Evolutionary conservation across 2,329 filamentous ascomycete species (phyloP), one percentile per base, ranked within the genome.

Genomic region (Beauveria caledonica): DNA sequence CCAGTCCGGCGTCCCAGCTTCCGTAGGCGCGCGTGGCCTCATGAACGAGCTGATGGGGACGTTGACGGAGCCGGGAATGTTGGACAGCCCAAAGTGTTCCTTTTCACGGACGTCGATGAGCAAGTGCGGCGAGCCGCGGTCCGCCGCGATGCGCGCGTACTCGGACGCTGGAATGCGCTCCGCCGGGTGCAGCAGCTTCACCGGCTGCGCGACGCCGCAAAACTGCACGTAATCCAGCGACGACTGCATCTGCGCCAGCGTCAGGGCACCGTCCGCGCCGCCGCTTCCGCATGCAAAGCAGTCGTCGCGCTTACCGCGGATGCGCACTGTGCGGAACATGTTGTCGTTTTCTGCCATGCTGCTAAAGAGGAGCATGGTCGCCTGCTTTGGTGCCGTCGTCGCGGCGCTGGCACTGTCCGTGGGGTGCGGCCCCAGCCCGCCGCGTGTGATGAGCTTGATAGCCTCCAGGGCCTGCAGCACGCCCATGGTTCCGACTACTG

Each of bases 401-500:
- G 64, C 48, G 11, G 11, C 64, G 8, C 59, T 50, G 17, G 61
- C 63, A 7, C 58, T 57, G 0, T 23, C 46, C 1, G n/a, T 15
- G 2, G 6, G 19, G 25, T 5, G 13, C 33, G 13, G 11, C 33
- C 70, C 68, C 9, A 68, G 62, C 6, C 67, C 67, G 3, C 68
- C 71, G 33, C 76, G 68, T 0, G 84, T 80, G 17, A 97, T 80
- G n/a, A 97, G 73, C 70, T 95, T 94, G 68, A 97, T 86, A 0
- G 90, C 86, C 74, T 97, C 92, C 1, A 96, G 77, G 0, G 94
- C 93, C 76, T 97, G 94, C 60, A 97, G 75, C 0, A 96, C 86
- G 8, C 94, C 94, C 90, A 99, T 97, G 0, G 86, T 81, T 0
- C 94, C 94, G 0, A 99, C 94, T 0, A 97, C 92, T 0, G 94